These are phyloP conservation scores for Pouteria glomerata DNA, from an alignment of 148 eudicot genomes.

Conservation along the genomic window DNA sequence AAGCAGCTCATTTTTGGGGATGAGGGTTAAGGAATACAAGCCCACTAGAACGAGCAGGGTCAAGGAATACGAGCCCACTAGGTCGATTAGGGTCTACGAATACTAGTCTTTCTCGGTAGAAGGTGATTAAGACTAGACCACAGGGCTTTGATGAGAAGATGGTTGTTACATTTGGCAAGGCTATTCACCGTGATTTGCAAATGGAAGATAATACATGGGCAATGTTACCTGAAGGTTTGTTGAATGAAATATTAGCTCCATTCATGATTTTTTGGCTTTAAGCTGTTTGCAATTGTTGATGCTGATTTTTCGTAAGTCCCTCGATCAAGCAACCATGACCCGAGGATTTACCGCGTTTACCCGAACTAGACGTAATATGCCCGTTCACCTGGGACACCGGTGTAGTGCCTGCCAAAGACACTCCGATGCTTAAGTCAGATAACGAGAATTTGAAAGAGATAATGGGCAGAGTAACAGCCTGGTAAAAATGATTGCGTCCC, in stretches of 20 bases:
- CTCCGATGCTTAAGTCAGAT: no score
- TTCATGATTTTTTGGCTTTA: slow-evolving; percentile 92
- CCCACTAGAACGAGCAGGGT: slow-evolving; percentile 28
- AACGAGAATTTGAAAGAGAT: no score
- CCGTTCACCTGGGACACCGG: no score
- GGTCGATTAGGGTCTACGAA: slow-evolving; percentile 71
- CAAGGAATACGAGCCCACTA: slow-evolving; percentile 59
- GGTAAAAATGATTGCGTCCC: no score
- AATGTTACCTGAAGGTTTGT: slow-evolving; percentile 88
- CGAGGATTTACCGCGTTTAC: no score
- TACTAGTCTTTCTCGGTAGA: slow-evolving; percentile 82
- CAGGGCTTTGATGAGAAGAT: slow-evolving; percentile 91
- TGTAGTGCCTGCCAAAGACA: no score
- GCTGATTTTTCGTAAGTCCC: no score
- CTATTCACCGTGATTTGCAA: slow-evolving; percentile 61
- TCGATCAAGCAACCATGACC: no score
- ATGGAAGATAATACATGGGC: slow-evolving; percentile 99
- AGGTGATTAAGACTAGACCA: slow-evolving; percentile 78
- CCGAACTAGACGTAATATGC: no score
- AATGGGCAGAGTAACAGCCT: no score
- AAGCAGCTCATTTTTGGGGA: slow-evolving; percentile 33
- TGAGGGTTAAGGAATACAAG: slow-evolving; percentile 63
- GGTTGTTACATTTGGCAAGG: slow-evolving; percentile 50
- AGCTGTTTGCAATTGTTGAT: slow-evolving; percentile 93
- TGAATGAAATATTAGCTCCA: slow-evolving; percentile 92